These are phyloP conservation scores for Rosellinia necatrix DNA, from an alignment of 2,329 filamentous ascomycete species.

Conservation along the genomic window DNA sequence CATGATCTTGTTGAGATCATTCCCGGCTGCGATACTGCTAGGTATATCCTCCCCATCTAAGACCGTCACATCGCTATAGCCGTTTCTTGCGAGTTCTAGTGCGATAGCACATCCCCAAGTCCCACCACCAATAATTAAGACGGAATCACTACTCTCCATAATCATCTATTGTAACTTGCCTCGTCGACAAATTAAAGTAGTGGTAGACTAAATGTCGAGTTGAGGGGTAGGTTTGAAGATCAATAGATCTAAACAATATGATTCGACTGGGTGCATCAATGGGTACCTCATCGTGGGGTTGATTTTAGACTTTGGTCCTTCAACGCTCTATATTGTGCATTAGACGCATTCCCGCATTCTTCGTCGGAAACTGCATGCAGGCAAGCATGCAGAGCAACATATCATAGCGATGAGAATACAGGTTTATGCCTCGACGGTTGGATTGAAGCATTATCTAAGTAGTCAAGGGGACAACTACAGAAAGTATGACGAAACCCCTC, in stretches of 20 bases:
- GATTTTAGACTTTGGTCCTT: too few relatives aligned
- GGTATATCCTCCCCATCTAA: conserved; percentile 33
- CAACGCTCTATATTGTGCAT: too few relatives aligned
- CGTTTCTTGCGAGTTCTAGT: conserved; percentile 32
- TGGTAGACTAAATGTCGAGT: not conserved
- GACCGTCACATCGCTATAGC: conserved; percentile 35
- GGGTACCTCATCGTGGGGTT: too few relatives aligned
- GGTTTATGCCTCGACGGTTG: too few relatives aligned
- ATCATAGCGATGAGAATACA: too few relatives aligned
- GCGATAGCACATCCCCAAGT: conserved; percentile 36
- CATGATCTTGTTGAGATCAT: conserved; percentile 34
- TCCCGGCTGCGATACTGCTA: conserved; percentile 34
- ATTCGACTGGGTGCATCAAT: too few relatives aligned
- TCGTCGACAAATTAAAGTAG: not conserved
- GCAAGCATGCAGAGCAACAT: too few relatives aligned
- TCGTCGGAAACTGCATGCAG: too few relatives aligned
- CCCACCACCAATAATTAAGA: conserved; percentile 33
- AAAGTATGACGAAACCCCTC: too few relatives aligned
- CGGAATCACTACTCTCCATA: conserved; percentile 22
- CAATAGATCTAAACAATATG: not conserved
- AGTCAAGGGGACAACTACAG: too few relatives aligned
- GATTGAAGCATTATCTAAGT: too few relatives aligned
- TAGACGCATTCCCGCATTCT: too few relatives aligned
- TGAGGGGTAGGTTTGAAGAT: not conserved
- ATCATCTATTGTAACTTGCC: not conserved